Evolutionary conservation across 176 grass and related monocot species (phyloP).

Genomic region (Melocanna baccifera): DNA sequence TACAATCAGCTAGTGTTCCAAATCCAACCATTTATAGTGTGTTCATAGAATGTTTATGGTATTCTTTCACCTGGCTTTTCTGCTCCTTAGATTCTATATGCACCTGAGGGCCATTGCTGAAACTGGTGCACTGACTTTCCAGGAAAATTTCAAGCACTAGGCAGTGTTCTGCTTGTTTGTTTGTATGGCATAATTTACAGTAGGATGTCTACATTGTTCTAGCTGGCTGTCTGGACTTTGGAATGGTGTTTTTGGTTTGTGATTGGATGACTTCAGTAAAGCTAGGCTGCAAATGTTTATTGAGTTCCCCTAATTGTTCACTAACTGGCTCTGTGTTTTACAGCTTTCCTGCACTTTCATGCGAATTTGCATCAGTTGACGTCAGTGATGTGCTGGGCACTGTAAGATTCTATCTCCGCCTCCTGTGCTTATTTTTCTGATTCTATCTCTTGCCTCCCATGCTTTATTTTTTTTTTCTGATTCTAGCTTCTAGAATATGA

Average conservation of each 20-base stretch:
- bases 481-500: conserved; percentile 1
- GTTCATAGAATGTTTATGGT: background rate
- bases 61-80: background rate
- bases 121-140: background rate
- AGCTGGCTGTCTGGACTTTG: background rate
- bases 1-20: background rate
- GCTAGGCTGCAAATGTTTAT: background rate
- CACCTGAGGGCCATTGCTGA: background rate
- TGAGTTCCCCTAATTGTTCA: conserved; percentile 21
- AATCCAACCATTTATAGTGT: background rate
- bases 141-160: background rate
- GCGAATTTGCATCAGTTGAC: conserved; percentile 97
- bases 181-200: background rate
- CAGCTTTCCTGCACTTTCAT: conserved; percentile 97
- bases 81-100: background rate
- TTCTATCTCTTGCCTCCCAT: conserved; percentile 1
- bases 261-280: conserved; percentile 22
- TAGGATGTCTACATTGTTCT: background rate
- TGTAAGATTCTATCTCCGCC: conserved; percentile 60
- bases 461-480: background rate
- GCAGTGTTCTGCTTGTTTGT: background rate
- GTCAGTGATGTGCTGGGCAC: conserved; percentile 96
- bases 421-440: conserved; percentile 1
- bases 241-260: background rate
- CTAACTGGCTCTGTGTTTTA: conserved; percentile 29